Evolutionary conservation across 1,284 basidiomycete species (phyloP), one percentile per base, ranked within the genome.

Genomic region (Vanrija humicola): DNA sequence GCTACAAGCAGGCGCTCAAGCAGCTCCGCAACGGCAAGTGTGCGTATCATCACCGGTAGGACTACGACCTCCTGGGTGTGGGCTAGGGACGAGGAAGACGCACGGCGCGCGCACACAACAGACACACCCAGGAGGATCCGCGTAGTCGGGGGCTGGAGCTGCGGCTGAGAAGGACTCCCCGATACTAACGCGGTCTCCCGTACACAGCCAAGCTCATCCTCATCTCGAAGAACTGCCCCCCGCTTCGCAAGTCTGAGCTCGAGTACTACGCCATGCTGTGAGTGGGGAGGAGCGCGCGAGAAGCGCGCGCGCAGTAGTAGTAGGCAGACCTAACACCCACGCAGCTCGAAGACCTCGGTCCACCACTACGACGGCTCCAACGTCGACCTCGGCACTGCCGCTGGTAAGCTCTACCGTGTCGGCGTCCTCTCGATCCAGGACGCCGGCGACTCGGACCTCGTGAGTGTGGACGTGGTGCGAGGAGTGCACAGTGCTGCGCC

Each of bases 201-300:
- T 42, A 38, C 47, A 77, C 67, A 96, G 96, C 95, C 79, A 98
- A 98, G 82, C 90, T 99, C 70, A 88, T 99, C 73, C 82, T 99
- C 77, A 98, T 99, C 77, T 93, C 95, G 73, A 94, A 92, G 70
- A 99, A 98, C 84, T 97, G 93, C 81, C 96, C 95, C 58, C 96
- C 96, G 63, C 86, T 98, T 65, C 90, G 96, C 80, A 97, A 97
- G 80, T 97, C 94, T 58, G 96, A 99, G 84, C 84, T 99, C 63
- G 96, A 99, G 84, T 99, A 98, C 84, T 98, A 98, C 79, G 96
- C 96, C 81, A 98, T 98, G 95, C 84, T 98, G 70, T 81, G 64
- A 64, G 70, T 75, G n/a, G 23, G 10, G 8, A 23, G 21, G n/a
- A n/a, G 21, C 21, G 21, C 21, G 21, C 3, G 5, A 23, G 21